Evolutionary conservation across 805 yeast genomes (phyloP), one percentile per base, ranked within the genome.

Genomic region (Diddensiella caesifluorescens): DNA sequence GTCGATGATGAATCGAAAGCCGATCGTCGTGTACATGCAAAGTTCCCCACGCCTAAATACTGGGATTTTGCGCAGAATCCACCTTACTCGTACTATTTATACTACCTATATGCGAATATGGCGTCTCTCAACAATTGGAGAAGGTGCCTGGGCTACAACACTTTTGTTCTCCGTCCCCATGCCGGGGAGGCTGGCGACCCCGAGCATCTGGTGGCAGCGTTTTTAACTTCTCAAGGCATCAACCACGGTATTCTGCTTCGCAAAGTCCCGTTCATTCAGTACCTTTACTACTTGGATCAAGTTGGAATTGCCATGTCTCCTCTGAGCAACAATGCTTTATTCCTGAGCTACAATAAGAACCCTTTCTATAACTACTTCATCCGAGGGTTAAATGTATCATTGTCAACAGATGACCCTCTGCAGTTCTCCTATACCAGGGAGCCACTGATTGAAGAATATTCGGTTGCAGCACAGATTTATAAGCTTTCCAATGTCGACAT

Each of bases 111-210:
- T 61, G 82, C 96, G 22, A 89, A 89, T 63, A 63, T 92, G 62
- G 78, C 95, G 2, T 77, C 95, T 5, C 72, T 92, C 61, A 92
- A 92, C 59, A 79, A 81, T 49, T 83, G 90, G 78, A 77, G 99
- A 64, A 66, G 71, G 25, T 71, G 68, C 44, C 73, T 89, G 44
- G 83, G 84, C 0, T 83, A 77, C 64, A 89, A 84, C 61, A 89
- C 97, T 0, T 81, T 92, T 64, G 94, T 87, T n/a, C 68, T 92
- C 54, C 76, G 98, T 56, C 99, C 99, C 3, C 99, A 92, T 63
- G 86, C 95, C 53, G 99, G 99, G 49, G 99, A 92, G 64, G 99
- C 98, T n/a, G 99, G 99, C 46, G 98, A 92, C 59, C 97, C 97
- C 1, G 97, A 92, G 57, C 98, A 92, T 68, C 71, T 94, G 57